Evolutionary conservation across 805 yeast genomes (phyloP), one percentile per base, ranked within the genome.

Genomic region (Lipomyces oligophaga): DNA sequence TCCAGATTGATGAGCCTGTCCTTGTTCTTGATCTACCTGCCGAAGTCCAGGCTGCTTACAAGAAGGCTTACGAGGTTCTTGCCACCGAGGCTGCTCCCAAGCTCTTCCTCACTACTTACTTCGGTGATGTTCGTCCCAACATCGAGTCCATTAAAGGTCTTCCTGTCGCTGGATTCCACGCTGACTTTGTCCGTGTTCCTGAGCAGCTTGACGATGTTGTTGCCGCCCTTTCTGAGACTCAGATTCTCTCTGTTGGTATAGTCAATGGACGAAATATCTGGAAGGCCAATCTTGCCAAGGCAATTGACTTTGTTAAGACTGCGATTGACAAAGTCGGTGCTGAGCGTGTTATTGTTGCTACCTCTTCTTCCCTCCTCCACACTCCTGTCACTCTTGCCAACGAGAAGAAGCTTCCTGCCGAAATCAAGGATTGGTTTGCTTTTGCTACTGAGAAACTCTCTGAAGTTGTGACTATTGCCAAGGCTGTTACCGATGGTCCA

Each of bases 251-350:
- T 54, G 96, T 84, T 59, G 98, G 98, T 86, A 79, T 93, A 63
- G 89, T 93, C 65, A 94, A 88, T 66, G 98, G 98, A 75, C 88
- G 98, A 81, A 93, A 93, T 83, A 87, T 93, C 75, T 93, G 98
- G 98, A 93, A 93, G 81, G 83, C 95, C 71, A 84, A 93, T 78
- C 86, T 83, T 67, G 70, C 93, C 66, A 80, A 81, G 74, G 94
- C 98, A 60, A 74, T 88, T 66, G 85, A 73, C 57, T 67, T 83
- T 58, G 95, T 87, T 63, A 75, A 83, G 68, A 77, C 79, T 71
- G 97, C 96, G 62, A 77, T 86, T 65, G 81, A 72, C 60, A 83
- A 83, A 75, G 74, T 93, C 61, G 96, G 96, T 70, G 75, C 79
- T 56, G 89, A 83, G 63, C 81, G 85, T 71, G 93, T 87, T 59